Percentiles rank a stretch among this genome's conserved stretches.
These are phyloP conservation scores for Erythrophleum fordii DNA, from an alignment of 306 rosid genomes.

Conservation along the genomic window DNA sequence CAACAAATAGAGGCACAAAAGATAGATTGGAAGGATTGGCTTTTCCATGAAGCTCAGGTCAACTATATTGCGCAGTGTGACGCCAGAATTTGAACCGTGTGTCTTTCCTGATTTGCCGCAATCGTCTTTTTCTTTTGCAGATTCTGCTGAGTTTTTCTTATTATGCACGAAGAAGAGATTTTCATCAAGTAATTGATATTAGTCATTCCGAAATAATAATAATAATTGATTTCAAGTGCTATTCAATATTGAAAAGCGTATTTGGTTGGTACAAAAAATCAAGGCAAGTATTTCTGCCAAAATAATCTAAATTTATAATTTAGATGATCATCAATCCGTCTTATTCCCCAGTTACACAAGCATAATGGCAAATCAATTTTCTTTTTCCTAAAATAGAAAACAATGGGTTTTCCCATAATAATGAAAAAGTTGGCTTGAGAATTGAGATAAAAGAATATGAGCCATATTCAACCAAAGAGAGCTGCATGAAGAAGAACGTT, in stretches of 20 bases:
- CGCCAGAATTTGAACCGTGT: too few relatives aligned
- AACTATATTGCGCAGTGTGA: too few relatives aligned
- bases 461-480: conserved; percentile 56
- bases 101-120: too few relatives aligned
- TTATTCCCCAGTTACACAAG: conserved; percentile 55
- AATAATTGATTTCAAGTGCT: too few relatives aligned
- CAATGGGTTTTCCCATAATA: conserved; percentile 42
- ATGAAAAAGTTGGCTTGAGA: conserved; percentile 13
- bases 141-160: too few relatives aligned
- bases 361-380: conserved; percentile 40
- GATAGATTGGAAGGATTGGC: too few relatives aligned
- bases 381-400: conserved; percentile 37
- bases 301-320: conserved; percentile 52
- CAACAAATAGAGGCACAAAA: too few relatives aligned
- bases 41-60: too few relatives aligned
- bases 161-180: too few relatives aligned
- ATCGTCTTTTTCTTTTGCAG: not conserved
- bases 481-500: conserved; percentile 79
- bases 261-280: conserved; percentile 30
- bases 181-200: too few relatives aligned
- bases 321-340: conserved; percentile 31
- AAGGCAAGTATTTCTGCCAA: conserved; percentile 41
- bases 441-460: too few relatives aligned
- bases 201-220: too few relatives aligned
- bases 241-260: not conserved